Evolutionary conservation across 2,329 filamentous ascomycete genomes (phyloP).

Genomic region (Coleophoma cylindrospora): DNA sequence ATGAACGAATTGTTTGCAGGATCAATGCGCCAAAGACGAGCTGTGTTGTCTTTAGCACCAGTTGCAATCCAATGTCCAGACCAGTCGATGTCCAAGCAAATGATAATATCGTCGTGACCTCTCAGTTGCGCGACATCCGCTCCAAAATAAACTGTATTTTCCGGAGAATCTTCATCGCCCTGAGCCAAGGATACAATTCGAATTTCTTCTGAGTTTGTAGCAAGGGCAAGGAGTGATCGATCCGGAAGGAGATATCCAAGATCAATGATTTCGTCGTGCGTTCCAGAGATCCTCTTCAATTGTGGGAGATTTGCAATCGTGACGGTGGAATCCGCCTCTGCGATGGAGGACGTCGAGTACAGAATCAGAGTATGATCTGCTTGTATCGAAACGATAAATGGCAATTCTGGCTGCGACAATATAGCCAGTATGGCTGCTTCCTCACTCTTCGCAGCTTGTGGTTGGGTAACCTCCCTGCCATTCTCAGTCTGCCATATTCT

Average conservation of each 20-base stretch:
- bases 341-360: constrained; percentile 51
- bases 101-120: constrained; percentile 93
- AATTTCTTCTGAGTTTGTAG: constrained; percentile 92
- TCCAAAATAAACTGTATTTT: constrained; percentile 65
- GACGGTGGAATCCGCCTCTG: constrained; percentile 26
- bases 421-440: constrained; percentile 67
- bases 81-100: constrained; percentile 92
- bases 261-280: constrained; percentile 97
- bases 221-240: constrained; percentile 77
- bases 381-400: constrained; percentile 76
- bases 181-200: constrained; percentile 70
- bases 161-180: constrained; percentile 18
- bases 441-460: constrained; percentile 59
- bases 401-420: constrained; percentile 58
- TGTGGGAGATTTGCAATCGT: constrained; percentile 28
- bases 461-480: constrained; percentile 73
- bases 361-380: constrained; percentile 84
- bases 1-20: constrained; percentile 66
- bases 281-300: constrained; percentile 82
- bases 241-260: constrained; percentile 80
- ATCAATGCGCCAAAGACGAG: constrained; percentile 85
- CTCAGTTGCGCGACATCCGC: constrained; percentile 82
- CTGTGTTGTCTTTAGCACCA: constrained; percentile 94
- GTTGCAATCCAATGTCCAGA: constrained; percentile 96
- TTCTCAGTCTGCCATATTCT: constrained; percentile 78